Evolutionary conservation across 192 early-diverging fungal species (phyloP), one percentile per base, ranked within the genome.

Genomic region (Borealophlyctis nickersoniae): DNA sequence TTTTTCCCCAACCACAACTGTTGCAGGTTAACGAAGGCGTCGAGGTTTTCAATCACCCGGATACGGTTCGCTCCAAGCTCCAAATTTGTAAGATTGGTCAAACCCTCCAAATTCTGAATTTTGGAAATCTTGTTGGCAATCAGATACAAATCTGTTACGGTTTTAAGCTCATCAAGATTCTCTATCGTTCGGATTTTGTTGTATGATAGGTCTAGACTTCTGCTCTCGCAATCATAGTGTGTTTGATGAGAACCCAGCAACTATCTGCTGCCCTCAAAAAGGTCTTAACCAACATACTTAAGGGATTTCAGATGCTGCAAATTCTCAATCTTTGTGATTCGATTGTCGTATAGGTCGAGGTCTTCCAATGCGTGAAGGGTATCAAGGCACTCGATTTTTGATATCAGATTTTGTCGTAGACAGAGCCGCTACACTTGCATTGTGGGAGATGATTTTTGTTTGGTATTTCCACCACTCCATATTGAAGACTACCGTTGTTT

Each of bases 1-100:
- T 99, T 99, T 69, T 99, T 99, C 45, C 97, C 97, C 29, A 99
- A 77, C 85, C 92, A 99, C 7, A 99, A 81, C 74, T 96, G 82
- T 62, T 92, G 85, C 67, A 99, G 75, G 56, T 86, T 88, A 22
- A 86, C 83, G 56, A 99, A 74, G 23, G 61, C 60, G 48, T 92
- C 92, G 16, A 99, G 73, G 36, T 91, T 89, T 57, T 91, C 89
- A 55, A 98, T 45, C 78, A 89, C 89, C 50, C 93, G 81, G 65
- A 99, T 94, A 11, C 91, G 82, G 72, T 99, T 99, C 0, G 93
- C 93, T 16, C 96, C 96, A 0, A 99, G 83, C 70, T 99, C 96
- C 48, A 99, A 73, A 70, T 89, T 94, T 4, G 78, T 88, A 32
- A 98, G 62, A 31, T 86, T 79, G 0, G 76, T 73, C 35, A 97